These are phyloP conservation scores for Lagenaria siceraria DNA, from an alignment of 306 rosid genomes.

Conservation along the genomic window DNA sequence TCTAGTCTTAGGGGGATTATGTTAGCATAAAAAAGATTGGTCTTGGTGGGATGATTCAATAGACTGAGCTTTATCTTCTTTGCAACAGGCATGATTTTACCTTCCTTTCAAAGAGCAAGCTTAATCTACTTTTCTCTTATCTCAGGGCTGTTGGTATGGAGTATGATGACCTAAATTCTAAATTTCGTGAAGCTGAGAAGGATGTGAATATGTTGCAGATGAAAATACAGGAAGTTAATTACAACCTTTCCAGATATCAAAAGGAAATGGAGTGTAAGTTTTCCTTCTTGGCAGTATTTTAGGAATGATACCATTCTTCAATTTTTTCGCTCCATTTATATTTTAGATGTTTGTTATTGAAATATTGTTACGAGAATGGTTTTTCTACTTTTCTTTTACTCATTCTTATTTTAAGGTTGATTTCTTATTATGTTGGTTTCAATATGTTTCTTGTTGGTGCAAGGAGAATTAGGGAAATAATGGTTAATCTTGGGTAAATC, in stretches of 20 bases:
- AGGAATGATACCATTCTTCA: neutral
- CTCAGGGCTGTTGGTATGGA: constrained; percentile 50
- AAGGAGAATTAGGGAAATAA: no score
- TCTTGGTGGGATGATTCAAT: neutral
- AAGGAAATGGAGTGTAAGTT: constrained; percentile 81
- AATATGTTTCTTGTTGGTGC: neutral
- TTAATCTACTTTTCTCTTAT: neutral
- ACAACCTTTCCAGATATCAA: constrained; percentile 44
- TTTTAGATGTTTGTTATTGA: neutral
- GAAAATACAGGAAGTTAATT: constrained; percentile 58
- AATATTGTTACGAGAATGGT: neutral
- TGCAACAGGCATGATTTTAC: neutral
- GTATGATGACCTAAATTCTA: constrained; percentile 55
- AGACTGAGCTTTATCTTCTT: neutral
- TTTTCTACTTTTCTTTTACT: neutral
- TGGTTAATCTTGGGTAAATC: no score
- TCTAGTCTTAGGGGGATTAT: neutral
- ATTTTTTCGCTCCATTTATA: neutral
- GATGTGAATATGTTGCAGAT: constrained; percentile 73
- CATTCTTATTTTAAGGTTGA: neutral
- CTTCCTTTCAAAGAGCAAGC: neutral
- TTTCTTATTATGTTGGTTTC: neutral
- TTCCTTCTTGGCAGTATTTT: neutral
- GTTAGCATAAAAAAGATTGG: neutral
- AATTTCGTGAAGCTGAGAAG: constrained; percentile 67